phyloP scores from a whole-genome alignment of 352 stramenopile genomes.

The Globisporangium emineosum region DNA sequence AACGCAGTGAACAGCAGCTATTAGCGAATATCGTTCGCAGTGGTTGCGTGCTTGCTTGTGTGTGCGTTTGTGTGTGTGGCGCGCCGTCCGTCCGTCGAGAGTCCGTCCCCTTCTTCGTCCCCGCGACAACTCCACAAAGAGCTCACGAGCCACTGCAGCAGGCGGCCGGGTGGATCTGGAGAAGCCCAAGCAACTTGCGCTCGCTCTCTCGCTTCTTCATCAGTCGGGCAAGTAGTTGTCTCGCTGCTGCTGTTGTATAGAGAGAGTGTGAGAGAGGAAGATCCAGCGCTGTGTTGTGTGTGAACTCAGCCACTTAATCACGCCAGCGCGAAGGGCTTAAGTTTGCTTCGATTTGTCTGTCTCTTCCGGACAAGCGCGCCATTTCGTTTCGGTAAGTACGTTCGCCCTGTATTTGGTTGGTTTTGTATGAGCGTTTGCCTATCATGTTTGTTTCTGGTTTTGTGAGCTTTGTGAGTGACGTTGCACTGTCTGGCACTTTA shows the following conservation, averaged over 20 bases:
- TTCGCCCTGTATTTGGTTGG: too few species aligned
- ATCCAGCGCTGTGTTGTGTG: too few species aligned
- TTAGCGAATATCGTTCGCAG: slow-evolving; percentile 5
- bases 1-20: neutral
- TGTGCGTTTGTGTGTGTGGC: neutral
- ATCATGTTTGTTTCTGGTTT: neutral
- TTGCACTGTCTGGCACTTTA: slow-evolving; percentile 2
- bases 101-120: neutral
- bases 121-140: neutral
- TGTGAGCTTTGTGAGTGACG: neutral
- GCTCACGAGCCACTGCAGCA: neutral
- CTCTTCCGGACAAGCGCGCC: neutral
- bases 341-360: slow-evolving; percentile 3
- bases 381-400: neutral
- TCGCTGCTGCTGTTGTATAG: slow-evolving; percentile 1
- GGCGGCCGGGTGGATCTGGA: neutral
- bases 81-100: neutral
- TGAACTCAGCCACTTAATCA: neutral
- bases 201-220: too few species aligned
- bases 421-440: too few species aligned
- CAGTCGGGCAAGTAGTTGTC: neutral
- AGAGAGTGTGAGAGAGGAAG: slow-evolving; percentile 4
- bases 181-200: neutral
- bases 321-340: too few species aligned
- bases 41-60: neutral